Evolutionary conservation across 768 basidiomycete genomes (phyloP).

Genomic region (Lentinula guzmanii): DNA sequence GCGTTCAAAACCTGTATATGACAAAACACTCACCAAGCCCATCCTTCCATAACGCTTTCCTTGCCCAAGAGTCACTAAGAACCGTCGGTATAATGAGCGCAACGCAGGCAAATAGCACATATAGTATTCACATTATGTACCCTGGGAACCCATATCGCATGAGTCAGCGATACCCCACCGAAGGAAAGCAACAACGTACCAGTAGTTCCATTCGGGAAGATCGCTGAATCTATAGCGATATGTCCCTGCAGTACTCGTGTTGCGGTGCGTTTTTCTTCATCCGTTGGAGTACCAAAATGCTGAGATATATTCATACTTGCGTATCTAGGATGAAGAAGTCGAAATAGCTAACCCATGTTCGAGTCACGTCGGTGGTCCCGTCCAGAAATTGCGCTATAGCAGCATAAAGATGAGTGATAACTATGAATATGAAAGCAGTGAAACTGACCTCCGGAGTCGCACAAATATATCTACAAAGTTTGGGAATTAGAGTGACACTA

Average conservation of each 20-base stretch:
- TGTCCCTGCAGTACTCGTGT: conserved; percentile 91
- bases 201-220: conserved; percentile 80
- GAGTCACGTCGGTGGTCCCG: conserved; percentile 92
- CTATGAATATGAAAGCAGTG: background rate
- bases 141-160: conserved; percentile 26
- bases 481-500: background rate
- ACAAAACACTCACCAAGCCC: conserved; percentile 57
- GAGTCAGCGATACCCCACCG: conserved; percentile 14
- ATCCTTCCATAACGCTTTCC: conserved; percentile 78
- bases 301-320: conserved; percentile 18
- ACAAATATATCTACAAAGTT: conserved; percentile 30
- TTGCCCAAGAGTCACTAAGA: conserved; percentile 72
- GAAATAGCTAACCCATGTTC: conserved; percentile 62
- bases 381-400: conserved; percentile 73
- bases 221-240: conserved; percentile 78
- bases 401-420: background rate
- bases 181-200: conserved; percentile 34
- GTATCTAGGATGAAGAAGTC: background rate
- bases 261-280: conserved; percentile 80
- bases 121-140: conserved; percentile 43
- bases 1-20: background rate
- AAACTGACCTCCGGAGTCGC: conserved; percentile 77
- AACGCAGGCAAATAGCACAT: background rate
- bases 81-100: background rate
- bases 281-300: conserved; percentile 86